phyloP scores from a whole-genome alignment of 305 asterid genomes.

The Ilex paraguariensis region DNA sequence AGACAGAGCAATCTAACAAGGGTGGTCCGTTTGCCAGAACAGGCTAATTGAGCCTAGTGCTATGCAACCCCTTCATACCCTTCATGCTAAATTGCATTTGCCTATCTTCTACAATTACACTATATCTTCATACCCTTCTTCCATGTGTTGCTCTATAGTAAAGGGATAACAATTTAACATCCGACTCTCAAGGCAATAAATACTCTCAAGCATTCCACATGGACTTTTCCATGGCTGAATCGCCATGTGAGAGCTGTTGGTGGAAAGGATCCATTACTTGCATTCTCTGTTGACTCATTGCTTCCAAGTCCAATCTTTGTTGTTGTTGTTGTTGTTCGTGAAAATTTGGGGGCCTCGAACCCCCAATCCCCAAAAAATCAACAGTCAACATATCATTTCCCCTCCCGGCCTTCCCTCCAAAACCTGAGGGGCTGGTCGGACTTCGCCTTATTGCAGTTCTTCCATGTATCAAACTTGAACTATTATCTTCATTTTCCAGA shows the following conservation, averaged over 20 bases:
- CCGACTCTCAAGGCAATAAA: background rate
- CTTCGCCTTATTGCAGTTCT: slow-evolving; percentile 14
- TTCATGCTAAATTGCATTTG: no score
- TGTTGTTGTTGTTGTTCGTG: slow-evolving; percentile 28
- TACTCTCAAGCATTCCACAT: slow-evolving; percentile 42
- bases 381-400: slow-evolving; percentile 55
- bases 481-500: slow-evolving; percentile 31
- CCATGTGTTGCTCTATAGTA: no score
- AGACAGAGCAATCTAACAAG: no score
- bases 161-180: no score
- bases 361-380: slow-evolving; percentile 86
- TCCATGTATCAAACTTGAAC: slow-evolving; percentile 17
- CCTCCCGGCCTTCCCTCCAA: slow-evolving; percentile 35
- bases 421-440: slow-evolving; percentile 10
- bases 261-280: slow-evolving; percentile 48
- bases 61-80: no score
- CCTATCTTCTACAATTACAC: no score
- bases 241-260: slow-evolving; percentile 43
- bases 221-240: slow-evolving; percentile 51
- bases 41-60: no score
- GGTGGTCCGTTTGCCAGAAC: no score
- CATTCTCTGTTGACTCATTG: slow-evolving; percentile 43
- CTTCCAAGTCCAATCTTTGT: slow-evolving; percentile 41
- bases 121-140: no score
- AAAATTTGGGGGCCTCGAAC: slow-evolving; percentile 36